These are phyloP conservation scores for Pichia californica DNA, from an alignment of 805 yeast genomes.

Conservation along the genomic window DNA sequence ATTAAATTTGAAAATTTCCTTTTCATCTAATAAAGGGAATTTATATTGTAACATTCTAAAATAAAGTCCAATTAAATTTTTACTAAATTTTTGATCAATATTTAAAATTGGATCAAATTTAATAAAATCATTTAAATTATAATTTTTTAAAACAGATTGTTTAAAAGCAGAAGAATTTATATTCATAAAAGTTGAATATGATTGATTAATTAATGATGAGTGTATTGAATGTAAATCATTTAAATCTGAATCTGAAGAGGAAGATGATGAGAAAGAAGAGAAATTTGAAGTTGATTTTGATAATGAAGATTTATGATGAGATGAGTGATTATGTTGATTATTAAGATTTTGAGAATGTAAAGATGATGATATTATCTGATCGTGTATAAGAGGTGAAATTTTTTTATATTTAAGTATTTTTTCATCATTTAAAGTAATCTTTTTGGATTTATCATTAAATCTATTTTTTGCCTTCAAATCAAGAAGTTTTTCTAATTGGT, in stretches of 20 bases:
- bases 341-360: no score
- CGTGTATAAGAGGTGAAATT: constrained; percentile 19
- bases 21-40: constrained; percentile 49
- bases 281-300: no score
- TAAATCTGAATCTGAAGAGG: not conserved
- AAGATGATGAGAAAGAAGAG: not conserved
- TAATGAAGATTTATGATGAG: no score
- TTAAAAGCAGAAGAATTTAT: constrained; percentile 12
- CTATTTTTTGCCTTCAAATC: constrained; percentile 18
- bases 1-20: constrained; percentile 45
- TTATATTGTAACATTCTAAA: constrained; percentile 51
- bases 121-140: constrained; percentile 41
- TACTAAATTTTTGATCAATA: constrained; percentile 42
- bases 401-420: constrained; percentile 24
- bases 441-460: not conserved
- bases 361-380: no score
- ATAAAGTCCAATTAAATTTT: constrained; percentile 48
- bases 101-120: constrained; percentile 45
- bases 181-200: constrained; percentile 18
- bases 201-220: constrained; percentile 14
- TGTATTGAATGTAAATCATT: not conserved
- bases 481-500: constrained; percentile 42
- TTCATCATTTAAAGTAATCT: constrained; percentile 4
- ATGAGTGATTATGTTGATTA: no score
- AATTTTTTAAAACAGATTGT: constrained; percentile 33